These are phyloP conservation scores for Lodderomyces orthopsilosis DNA, from an alignment of 1,139 yeast genomes.

Conservation along the genomic window DNA sequence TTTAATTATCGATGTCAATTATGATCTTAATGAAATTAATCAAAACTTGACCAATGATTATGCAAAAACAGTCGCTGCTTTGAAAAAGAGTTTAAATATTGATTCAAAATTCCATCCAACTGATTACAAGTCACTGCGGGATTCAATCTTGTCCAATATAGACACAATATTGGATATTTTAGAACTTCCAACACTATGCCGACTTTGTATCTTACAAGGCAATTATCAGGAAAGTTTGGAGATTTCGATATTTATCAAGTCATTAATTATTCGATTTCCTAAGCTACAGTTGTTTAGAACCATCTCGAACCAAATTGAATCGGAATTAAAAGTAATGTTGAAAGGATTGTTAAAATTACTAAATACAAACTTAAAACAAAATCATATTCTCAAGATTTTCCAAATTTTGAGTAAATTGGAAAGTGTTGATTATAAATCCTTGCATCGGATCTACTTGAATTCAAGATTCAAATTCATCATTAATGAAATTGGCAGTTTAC, in stretches of 20 bases:
- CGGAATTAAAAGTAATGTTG: slow-evolving; percentile 62
- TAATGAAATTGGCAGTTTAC: slow-evolving; percentile 55
- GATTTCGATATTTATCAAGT: slow-evolving; percentile 65
- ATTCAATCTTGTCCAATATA: slow-evolving; percentile 54
- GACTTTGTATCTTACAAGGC: slow-evolving; percentile 82
- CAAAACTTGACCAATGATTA: slow-evolving; percentile 23
- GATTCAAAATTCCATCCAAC: background rate
- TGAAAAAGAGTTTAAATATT: slow-evolving; percentile 13
- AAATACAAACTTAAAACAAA: slow-evolving; percentile 74
- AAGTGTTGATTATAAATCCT: slow-evolving; percentile 8
- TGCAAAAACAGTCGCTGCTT: slow-evolving; percentile 20
- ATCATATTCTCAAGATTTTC: slow-evolving; percentile 72
- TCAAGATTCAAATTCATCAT: slow-evolving; percentile 59
- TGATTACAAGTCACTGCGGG: slow-evolving; percentile 16
- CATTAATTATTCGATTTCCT: slow-evolving; percentile 69
- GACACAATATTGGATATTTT: slow-evolving; percentile 74
- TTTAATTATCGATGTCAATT: slow-evolving; percentile 37
- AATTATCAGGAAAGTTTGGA: slow-evolving; percentile 89
- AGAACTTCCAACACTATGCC: slow-evolving; percentile 78
- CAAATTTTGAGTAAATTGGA: slow-evolving; percentile 66
- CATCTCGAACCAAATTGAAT: slow-evolving; percentile 54
- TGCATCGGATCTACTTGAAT: slow-evolving; percentile 30
- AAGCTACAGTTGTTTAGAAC: slow-evolving; percentile 65
- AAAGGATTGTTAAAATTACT: slow-evolving; percentile 65
- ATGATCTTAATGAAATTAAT: slow-evolving; percentile 27